phyloP scores from a whole-genome alignment of 495 filamentous ascomycete genomes.

The Entonaema liquescens region DNA sequence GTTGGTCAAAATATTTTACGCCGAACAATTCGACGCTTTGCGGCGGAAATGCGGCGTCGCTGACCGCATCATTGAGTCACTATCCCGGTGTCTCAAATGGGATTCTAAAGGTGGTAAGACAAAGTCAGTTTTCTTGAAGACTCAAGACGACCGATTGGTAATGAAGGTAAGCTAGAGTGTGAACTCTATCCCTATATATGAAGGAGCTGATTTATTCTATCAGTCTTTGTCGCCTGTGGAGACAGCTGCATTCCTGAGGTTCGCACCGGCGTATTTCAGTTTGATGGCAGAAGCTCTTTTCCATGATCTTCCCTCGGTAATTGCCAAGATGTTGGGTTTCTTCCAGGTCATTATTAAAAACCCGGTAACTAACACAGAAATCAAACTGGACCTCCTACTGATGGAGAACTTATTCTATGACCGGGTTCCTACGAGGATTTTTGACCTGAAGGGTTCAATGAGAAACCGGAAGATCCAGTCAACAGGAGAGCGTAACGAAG shows the following conservation, averaged over 20 bases:
- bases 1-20: constrained; percentile 97
- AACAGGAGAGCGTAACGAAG: constrained; percentile 94
- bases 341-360: constrained; percentile 98
- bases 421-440: constrained; percentile 87
- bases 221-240: constrained; percentile 85
- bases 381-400: constrained; percentile 91
- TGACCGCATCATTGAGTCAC: constrained; percentile 91
- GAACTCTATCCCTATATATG: too few species aligned
- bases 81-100: constrained; percentile 96
- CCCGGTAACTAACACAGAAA: constrained; percentile 87
- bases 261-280: constrained; percentile 95
- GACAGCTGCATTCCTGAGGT: constrained; percentile 90
- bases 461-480: constrained; percentile 94
- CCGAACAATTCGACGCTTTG: constrained; percentile 96
- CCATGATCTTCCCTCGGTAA: constrained; percentile 94
- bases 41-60: constrained; percentile 90
- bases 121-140: constrained; percentile 97
- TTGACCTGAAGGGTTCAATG: constrained; percentile 98
- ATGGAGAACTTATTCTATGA: constrained; percentile 99
- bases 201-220: constrained; percentile 19
- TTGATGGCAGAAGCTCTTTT: constrained; percentile 97
- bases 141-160: constrained; percentile 91
- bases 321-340: constrained; percentile 99
- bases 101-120: constrained; percentile 98
- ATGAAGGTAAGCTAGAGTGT: constrained; percentile 63